These are phyloP conservation scores for Pseudonitzschia pungens DNA, from an alignment of 108 stramenopile species.

Conservation along the genomic window DNA sequence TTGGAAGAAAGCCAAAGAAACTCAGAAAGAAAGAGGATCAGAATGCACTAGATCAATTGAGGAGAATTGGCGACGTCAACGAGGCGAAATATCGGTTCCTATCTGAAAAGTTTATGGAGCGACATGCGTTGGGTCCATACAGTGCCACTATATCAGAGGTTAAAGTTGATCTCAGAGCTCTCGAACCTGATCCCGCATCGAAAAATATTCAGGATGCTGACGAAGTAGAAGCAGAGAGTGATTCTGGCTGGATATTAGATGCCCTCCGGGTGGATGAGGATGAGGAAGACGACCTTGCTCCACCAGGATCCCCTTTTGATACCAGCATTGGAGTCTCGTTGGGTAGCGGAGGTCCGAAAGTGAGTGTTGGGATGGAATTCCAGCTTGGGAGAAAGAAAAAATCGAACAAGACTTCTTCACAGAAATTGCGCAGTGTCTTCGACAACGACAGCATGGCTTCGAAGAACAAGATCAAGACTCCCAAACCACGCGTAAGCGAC, in stretches of 20 bases:
- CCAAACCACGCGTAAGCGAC: constrained; percentile 40
- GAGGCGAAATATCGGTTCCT: constrained; percentile 65
- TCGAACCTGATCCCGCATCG: not conserved
- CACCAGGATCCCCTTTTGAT: not conserved
- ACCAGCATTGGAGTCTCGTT: constrained; percentile 17
- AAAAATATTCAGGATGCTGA: not conserved
- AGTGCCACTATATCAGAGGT: constrained; percentile 26
- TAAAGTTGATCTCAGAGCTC: not conserved
- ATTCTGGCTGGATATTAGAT: constrained; percentile 41
- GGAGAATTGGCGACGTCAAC: constrained; percentile 47
- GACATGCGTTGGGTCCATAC: constrained; percentile 57
- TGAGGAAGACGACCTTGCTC: not conserved
- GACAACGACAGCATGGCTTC: not conserved
- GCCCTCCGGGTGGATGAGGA: constrained; percentile 24
- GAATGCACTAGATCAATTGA: constrained; percentile 48
- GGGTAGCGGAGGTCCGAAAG: constrained; percentile 13
- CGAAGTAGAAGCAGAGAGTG: constrained; percentile 36
- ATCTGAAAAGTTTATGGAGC: constrained; percentile 54
- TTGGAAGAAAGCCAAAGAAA: constrained; percentile 32
- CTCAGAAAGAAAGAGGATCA: constrained; percentile 49
- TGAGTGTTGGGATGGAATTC: constrained; percentile 32
- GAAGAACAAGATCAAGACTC: constrained; percentile 18
- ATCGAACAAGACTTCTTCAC: not conserved
- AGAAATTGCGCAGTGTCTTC: not conserved
- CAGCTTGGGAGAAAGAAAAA: constrained; percentile 11